Base-by-base conservation (phyloP, 345 rosid species). In the Bretschneidera sinensis region DNA sequence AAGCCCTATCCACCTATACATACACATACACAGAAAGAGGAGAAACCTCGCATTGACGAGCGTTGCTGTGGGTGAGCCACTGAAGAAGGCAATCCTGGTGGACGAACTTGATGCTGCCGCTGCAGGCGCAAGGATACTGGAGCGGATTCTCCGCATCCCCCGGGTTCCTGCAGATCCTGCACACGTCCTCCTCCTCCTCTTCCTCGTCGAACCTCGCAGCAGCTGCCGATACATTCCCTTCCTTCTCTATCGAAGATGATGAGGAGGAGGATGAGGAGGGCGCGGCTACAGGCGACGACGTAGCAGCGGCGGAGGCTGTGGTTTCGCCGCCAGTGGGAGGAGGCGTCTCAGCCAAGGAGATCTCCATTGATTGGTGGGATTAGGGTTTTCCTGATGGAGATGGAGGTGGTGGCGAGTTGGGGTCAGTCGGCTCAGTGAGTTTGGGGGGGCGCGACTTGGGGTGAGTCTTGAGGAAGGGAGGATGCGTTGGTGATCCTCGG, bases 1-100 rank as follows among this genome's bases (percentile, higher is more conserved):
- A 9, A 31, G 9, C 4, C 35, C 35, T 31, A 39, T 39, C 45
- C 33, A 39, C 45, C 11, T 39, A 39, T 2, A 14, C 45, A 39
- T 39, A 1, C 45, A 39, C 35, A 31, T 31, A 31, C 4, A 4
- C 35, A 9, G 6, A 31, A 4, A 31, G 35, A 31, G 9, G 45
- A 39, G 10, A 39, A 71, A 95, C 99, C 99, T 95, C 97, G 92
- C 99, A 95, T 65, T 88, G 97, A 61, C 99, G 99, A 65, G 97
- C 95, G 77, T 95, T 95, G 79, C 96, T 90, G 59, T 91, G 99
- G 71, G 86, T 85, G 43, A 95, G 92, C 99, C 99, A 95, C 87
- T 95, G 97, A 48, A 95, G 92, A 49, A 95, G 95, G 51, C 99
- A 95, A 73, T 95, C 95, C 72, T 95, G 99, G 56, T 95, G 99